A percentile compares a stretch with the other conserved stretches of the same genome.
These are phyloP conservation scores for Domatiomyces catenatus DNA, from an alignment of 2,329 filamentous ascomycete genomes.

Conservation along the genomic window DNA sequence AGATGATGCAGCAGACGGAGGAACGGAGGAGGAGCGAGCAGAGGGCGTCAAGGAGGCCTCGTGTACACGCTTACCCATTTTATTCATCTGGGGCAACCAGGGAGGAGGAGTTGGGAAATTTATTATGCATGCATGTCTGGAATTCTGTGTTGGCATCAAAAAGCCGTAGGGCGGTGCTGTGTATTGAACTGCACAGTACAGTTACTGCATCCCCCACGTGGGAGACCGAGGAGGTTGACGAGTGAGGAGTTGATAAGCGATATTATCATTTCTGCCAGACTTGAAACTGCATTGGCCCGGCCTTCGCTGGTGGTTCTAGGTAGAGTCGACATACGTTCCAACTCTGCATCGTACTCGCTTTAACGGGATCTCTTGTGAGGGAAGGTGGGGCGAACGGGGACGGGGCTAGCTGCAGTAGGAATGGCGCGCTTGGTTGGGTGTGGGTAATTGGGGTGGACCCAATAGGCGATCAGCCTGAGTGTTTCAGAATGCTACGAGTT, in stretches of 20 bases:
- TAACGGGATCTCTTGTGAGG: too few species aligned
- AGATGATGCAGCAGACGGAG: slow-evolving; percentile 15
- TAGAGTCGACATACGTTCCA: too few species aligned
- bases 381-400: not conserved
- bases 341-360: too few species aligned
- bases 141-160: not conserved
- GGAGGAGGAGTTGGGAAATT: not conserved
- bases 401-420: not conserved
- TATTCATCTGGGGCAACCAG: not conserved
- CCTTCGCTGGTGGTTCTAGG: too few species aligned
- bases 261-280: too few species aligned
- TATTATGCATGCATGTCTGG: not conserved
- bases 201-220: too few species aligned
- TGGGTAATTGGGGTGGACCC: not conserved
- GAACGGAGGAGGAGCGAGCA: slow-evolving; percentile 18
- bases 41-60: slow-evolving; percentile 33
- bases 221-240: too few species aligned
- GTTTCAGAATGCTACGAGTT: not conserved
- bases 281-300: too few species aligned
- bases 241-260: too few species aligned
- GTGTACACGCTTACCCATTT: slow-evolving; percentile 48
- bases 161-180: too few species aligned
- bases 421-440: not conserved
- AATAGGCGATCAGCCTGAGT: not conserved
- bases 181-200: too few species aligned